A percentile compares a stretch with the other conserved stretches of the same genome.
Evolutionary conservation across 352 stramenopile genomes (phyloP).

Genomic region (Phytopythium mirpurense): DNA sequence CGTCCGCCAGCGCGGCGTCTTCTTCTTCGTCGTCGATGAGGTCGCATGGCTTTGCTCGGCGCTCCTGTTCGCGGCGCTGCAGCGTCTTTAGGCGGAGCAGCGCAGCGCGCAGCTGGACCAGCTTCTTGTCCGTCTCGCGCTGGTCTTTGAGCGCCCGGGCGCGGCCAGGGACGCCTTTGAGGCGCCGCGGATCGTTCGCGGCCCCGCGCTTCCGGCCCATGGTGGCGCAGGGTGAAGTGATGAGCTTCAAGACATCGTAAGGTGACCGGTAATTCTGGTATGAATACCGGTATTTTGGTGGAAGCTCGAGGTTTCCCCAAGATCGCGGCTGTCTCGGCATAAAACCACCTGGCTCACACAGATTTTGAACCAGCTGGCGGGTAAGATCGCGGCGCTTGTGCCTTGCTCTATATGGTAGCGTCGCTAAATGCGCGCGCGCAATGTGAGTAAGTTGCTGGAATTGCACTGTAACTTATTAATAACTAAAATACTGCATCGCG

Average conservation of each 20-base stretch:
- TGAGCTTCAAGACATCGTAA: no score
- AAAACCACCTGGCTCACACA: not conserved
- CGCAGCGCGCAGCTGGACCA: slow-evolving; percentile 36
- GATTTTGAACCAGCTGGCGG: slow-evolving; percentile 9
- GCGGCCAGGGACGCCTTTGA: slow-evolving; percentile 29
- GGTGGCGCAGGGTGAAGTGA: no score
- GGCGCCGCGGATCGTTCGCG: slow-evolving; percentile 11
- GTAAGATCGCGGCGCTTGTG: no score
- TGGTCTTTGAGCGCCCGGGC: slow-evolving; percentile 31
- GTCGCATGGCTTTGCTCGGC: not conserved
- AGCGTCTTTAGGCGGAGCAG: slow-evolving; percentile 23
- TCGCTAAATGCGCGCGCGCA: no score
- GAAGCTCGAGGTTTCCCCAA: no score
- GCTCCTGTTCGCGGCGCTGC: slow-evolving; percentile 5
- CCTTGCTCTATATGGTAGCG: no score
- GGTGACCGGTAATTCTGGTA: no score
- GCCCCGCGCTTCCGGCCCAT: slow-evolving; percentile 6
- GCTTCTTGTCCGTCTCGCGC: slow-evolving; percentile 41
- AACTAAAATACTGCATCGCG: no score
- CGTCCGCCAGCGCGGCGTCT: slow-evolving; percentile 2
- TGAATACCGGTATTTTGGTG: no score
- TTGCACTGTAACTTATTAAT: no score
- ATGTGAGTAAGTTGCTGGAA: no score
- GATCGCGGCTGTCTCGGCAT: no score
- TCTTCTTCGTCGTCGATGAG: not conserved